A percentile compares a stretch with the other conserved stretches of the same genome.
Evolutionary conservation across 139 green algal genomes (phyloP).

Genomic region (Dunaliella primolecta): DNA sequence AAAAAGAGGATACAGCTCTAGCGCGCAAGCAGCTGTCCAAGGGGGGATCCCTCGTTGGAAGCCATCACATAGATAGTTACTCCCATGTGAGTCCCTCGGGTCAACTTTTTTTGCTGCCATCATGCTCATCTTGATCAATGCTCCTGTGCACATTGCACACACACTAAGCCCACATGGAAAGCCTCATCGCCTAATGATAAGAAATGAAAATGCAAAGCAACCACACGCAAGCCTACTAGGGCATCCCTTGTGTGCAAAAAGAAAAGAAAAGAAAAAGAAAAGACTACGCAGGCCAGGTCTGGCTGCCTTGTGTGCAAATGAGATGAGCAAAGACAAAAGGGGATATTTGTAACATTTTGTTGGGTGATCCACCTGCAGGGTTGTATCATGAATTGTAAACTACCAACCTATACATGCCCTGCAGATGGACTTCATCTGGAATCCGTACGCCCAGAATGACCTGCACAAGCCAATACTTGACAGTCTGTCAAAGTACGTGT

Average conservation of each 20-base stretch:
- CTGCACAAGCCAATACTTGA: background rate
- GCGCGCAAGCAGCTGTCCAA: slow-evolving; percentile 7
- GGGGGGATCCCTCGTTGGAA: slow-evolving; percentile 4
- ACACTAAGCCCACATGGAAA: background rate
- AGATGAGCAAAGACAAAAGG: too few relatives aligned
- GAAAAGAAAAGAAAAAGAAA: too few relatives aligned
- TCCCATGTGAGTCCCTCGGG: background rate
- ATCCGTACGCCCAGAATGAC: background rate
- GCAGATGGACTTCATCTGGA: background rate
- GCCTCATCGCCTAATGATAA: too few relatives aligned
- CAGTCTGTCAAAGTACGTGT: background rate
- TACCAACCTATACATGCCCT: background rate
- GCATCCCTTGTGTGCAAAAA: too few relatives aligned
- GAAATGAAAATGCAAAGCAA: too few relatives aligned
- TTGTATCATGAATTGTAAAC: background rate
- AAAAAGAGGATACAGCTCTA: background rate
- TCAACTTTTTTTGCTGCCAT: background rate
- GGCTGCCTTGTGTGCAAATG: background rate
- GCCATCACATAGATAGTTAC: slow-evolving; percentile 1
- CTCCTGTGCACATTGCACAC: background rate
- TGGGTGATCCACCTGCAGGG: background rate
- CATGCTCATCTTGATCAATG: too few relatives aligned
- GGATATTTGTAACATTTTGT: background rate
- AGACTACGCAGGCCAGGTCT: too few relatives aligned
- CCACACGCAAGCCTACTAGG: too few relatives aligned